A percentile compares a stretch with the other conserved stretches of the same genome.
Evolutionary conservation across 352 stramenopile genomes (phyloP).

Genomic region (Phytophthora constricta): DNA sequence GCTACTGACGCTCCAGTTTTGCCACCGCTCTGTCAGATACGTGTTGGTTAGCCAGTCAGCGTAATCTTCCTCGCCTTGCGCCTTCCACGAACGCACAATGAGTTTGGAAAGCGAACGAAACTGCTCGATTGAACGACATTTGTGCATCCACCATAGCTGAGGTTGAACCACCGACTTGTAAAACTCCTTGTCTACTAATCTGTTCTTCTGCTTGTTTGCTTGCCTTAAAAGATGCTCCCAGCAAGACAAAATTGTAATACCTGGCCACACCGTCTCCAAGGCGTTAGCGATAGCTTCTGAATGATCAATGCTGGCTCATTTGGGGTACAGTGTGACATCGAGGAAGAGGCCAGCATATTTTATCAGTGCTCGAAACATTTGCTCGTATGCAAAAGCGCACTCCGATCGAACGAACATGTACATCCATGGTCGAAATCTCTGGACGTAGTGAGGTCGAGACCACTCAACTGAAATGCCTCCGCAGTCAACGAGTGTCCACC

Average conservation of each 20-base stretch:
- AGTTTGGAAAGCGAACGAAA: slow-evolving; percentile 11
- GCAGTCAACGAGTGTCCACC: background rate
- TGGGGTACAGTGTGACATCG: background rate
- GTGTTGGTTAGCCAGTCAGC: slow-evolving; percentile 7
- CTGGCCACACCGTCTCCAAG: slow-evolving; percentile 6
- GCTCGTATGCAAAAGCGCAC: slow-evolving; percentile 6
- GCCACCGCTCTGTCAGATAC: slow-evolving; percentile 8
- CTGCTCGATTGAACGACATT: slow-evolving; percentile 1
- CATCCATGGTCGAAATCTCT: slow-evolving; percentile 14
- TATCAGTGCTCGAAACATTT: background rate
- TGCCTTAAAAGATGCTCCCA: slow-evolving; percentile 17
- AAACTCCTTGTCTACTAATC: background rate
- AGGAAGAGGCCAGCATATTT: slow-evolving; percentile 11
- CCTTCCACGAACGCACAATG: background rate
- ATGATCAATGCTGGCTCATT: slow-evolving; percentile 17
- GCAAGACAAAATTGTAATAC: slow-evolving; percentile 8
- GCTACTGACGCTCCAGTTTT: slow-evolving; percentile 13
- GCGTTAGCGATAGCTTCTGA: slow-evolving; percentile 12
- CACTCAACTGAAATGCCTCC: slow-evolving; percentile 9
- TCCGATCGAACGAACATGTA: slow-evolving; percentile 16
- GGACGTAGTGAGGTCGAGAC: background rate
- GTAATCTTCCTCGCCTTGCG: background rate
- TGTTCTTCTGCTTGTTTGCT: slow-evolving; percentile 3
- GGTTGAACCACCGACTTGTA: background rate
- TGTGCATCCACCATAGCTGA: slow-evolving; percentile 1